Percentiles rank a stretch among this genome's conserved stretches.
These are phyloP conservation scores for Globisporangium ultimum DNA, from an alignment of 352 stramenopile species.

Conservation along the genomic window DNA sequence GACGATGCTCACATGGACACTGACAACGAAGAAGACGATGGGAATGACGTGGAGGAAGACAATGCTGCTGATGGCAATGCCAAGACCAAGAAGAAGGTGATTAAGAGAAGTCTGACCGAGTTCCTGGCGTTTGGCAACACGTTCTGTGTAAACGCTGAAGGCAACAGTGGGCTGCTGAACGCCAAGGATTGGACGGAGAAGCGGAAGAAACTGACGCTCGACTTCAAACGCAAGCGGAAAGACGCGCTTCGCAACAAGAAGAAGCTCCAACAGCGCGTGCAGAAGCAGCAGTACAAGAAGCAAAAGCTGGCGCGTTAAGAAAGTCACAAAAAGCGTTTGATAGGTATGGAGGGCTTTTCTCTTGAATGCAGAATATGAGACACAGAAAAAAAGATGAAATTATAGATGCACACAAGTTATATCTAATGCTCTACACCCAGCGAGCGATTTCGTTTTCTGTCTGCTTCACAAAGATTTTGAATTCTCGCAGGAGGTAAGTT, in stretches of 20 bases:
- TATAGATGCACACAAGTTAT: too few species aligned
- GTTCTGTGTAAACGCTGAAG: constrained; percentile 31
- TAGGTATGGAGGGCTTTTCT: neutral
- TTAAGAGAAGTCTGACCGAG: constrained; percentile 50
- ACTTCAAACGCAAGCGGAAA: constrained; percentile 81
- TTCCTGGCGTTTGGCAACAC: constrained; percentile 61
- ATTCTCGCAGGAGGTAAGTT: too few species aligned
- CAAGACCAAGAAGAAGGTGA: constrained; percentile 14
- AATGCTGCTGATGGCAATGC: constrained; percentile 24
- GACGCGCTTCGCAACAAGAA: constrained; percentile 77
- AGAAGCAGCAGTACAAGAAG: constrained; percentile 25
- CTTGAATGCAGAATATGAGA: neutral
- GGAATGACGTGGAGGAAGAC: constrained; percentile 33
- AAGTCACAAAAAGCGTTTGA: too few species aligned
- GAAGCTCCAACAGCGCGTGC: constrained; percentile 46
- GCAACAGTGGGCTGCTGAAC: constrained; percentile 12
- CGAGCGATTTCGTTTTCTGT: too few species aligned
- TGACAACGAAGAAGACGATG: constrained; percentile 24
- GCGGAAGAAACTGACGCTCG: constrained; percentile 70
- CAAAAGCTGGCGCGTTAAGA: constrained; percentile 24
- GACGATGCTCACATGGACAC: constrained; percentile 23
- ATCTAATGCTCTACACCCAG: too few species aligned
- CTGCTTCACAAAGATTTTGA: too few species aligned
- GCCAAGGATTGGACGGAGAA: constrained; percentile 47
- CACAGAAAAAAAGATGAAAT: too few species aligned